Conservation (phyloP, 768 basidiomycete genomes). For the Dentipellis sp. region DNA sequence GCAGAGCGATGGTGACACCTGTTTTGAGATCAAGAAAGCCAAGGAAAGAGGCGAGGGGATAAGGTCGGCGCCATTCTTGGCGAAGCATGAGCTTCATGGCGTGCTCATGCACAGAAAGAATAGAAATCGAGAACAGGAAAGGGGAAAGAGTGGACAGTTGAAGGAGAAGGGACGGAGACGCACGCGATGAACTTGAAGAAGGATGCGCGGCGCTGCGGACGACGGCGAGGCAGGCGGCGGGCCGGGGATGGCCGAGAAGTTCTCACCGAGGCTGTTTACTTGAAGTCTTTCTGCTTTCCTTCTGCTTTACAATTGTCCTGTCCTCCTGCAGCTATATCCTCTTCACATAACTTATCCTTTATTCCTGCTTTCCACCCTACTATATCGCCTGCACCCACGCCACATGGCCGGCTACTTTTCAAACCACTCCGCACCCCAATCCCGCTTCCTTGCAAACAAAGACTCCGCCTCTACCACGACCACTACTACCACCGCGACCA, state of each 20-base stretch:
- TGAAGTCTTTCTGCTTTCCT: no score
- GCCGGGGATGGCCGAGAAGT: no score
- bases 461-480: conserved; percentile 18
- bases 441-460: conserved; percentile 55
- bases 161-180: background rate
- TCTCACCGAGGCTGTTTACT: no score
- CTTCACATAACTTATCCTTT: background rate
- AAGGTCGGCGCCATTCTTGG: conserved; percentile 67
- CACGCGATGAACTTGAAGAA: no score
- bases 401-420: conserved; percentile 71
- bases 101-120: conserved; percentile 7
- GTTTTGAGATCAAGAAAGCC: conserved; percentile 91
- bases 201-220: no score
- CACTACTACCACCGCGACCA: conserved; percentile 12
- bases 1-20: conserved; percentile 77
- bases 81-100: conserved; percentile 73
- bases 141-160: background rate
- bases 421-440: conserved; percentile 61
- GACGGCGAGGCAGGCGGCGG: no score
- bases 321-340: background rate
- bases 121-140: background rate
- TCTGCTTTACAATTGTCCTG: background rate
- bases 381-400: background rate
- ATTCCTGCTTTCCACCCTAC: background rate
- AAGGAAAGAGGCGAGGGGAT: conserved; percentile 76